Base-by-base conservation (phyloP, 257 asterid genomes). In the Solanum rostratum region DNA sequence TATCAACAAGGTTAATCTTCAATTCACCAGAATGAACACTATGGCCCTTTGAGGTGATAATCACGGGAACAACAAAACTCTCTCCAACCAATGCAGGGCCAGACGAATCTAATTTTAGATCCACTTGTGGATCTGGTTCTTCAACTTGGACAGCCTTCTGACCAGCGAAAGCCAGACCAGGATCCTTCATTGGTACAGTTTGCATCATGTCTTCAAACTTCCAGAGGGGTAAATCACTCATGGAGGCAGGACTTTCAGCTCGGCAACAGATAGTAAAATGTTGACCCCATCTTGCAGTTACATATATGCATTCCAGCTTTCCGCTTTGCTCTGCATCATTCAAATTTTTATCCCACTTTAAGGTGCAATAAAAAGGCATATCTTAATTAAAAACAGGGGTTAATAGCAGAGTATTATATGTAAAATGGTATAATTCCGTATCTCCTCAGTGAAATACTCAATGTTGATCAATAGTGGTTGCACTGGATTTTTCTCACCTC, bases 51-150 rank as follows among this genome's bases (percentile, higher is more conserved):
- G 98, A 97, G 85, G 94, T 85, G 89, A 97, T 88, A 65, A 90
- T 91, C 85, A 97, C 98, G 9, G 98, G 99, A 85, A 97, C 90
- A 87, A 91, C 84, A 88, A 94, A 97, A 88, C 85, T 88, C 88
- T 95, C 99, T 80, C 99, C 98, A 45, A 97, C 98, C 85, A 97
- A 90, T 30, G 98, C 99, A 82, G 98, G 95, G 86, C 99, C 97
- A 27, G 90, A 86, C 71, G 96, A 93, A 87, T 88, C 93, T 86
- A 97, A 90, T 84, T 84, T 88, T 73, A 97, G 92, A 90, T 97
- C 99, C 62, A 97, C 97, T 90, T 93, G 98, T 27, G 99, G 99
- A 79, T 97, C 98, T 22, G 98, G 97, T 88, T 97, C 99, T 92
- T 97, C 99, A 78, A 97, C 97, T 90, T 95, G 98, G 84, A 93